phyloP scores from a whole-genome alignment of 2,329 filamentous ascomycete species.

The Claviceps lovelessii region DNA sequence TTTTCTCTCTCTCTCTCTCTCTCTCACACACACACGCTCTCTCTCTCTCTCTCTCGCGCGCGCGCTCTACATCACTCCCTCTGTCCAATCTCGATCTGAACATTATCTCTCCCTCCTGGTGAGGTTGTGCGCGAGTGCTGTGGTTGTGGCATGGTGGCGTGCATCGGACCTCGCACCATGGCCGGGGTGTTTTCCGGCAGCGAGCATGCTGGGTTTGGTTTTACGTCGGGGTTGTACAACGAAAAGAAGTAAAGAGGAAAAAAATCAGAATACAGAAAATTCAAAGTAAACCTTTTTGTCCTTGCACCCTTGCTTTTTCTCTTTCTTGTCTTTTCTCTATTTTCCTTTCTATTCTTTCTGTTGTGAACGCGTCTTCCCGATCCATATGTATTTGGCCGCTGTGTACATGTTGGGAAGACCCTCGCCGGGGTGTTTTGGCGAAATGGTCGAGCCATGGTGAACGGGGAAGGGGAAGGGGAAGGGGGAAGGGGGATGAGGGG shows the following conservation, averaged over 20 bases:
- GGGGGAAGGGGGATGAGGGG: too few relatives aligned
- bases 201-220: slow-evolving; percentile 13
- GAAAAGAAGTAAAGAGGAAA: neutral
- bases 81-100: slow-evolving; percentile 14
- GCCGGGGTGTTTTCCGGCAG: slow-evolving; percentile 11
- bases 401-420: slow-evolving; percentile 3
- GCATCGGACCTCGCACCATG: slow-evolving; percentile 13
- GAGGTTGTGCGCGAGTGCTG: neutral
- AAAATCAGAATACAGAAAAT: neutral
- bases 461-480: neutral
- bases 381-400: slow-evolving; percentile 2
- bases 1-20: neutral
- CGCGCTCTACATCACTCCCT: slow-evolving; percentile 7
- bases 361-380: slow-evolving; percentile 2
- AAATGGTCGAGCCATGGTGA: neutral
- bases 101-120: slow-evolving; percentile 11
- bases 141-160: neutral
- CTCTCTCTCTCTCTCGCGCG: slow-evolving; percentile 2
- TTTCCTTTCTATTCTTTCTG: neutral
- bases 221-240: slow-evolving; percentile 13
- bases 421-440: too few relatives aligned
- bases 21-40: neutral
- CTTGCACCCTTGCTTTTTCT: too few relatives aligned
- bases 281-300: neutral
- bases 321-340: neutral